phyloP scores from a whole-genome alignment of 2,329 filamentous ascomycete genomes.

The Penicillium sp. region DNA sequence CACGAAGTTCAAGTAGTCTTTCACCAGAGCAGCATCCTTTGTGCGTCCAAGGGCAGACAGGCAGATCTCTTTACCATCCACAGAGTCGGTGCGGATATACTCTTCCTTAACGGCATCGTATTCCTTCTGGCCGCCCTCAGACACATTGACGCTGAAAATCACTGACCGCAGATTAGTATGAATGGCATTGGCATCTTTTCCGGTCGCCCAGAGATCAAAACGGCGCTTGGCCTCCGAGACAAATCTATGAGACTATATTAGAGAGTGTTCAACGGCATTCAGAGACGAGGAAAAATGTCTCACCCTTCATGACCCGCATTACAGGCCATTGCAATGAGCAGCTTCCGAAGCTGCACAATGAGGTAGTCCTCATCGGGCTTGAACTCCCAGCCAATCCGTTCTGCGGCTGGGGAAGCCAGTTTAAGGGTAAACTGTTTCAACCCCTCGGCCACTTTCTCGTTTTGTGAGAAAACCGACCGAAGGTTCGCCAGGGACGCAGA shows the following conservation, averaged over 20 bases:
- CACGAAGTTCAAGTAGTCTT: conserved; percentile 67
- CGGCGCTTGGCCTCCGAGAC: conserved; percentile 71
- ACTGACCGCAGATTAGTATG: conserved; percentile 77
- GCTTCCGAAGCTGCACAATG: conserved; percentile 75
- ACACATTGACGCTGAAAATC: conserved; percentile 76
- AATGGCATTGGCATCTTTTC: conserved; percentile 64
- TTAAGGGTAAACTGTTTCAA: conserved; percentile 76
- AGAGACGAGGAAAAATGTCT: conserved; percentile 31
- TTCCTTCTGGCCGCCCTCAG: conserved; percentile 67
- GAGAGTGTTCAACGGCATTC: not conserved
- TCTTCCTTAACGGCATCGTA: conserved; percentile 77
- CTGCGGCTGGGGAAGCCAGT: conserved; percentile 70
- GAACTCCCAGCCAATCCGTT: conserved; percentile 83
- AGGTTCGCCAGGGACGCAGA: conserved; percentile 72
- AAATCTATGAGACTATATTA: conserved; percentile 48
- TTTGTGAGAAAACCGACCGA: conserved; percentile 79
- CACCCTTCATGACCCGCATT: conserved; percentile 72
- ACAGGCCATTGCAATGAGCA: conserved; percentile 73
- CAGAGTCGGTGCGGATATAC: conserved; percentile 75
- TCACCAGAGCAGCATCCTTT: conserved; percentile 66
- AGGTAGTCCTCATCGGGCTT: conserved; percentile 76
- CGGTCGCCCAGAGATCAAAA: conserved; percentile 75
- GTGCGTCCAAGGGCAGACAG: conserved; percentile 73
- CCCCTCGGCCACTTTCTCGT: conserved; percentile 67
- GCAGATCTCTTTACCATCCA: conserved; percentile 88